These are phyloP conservation scores for Daldinia vernicosa DNA, from an alignment of 495 filamentous ascomycete species.

Conservation along the genomic window DNA sequence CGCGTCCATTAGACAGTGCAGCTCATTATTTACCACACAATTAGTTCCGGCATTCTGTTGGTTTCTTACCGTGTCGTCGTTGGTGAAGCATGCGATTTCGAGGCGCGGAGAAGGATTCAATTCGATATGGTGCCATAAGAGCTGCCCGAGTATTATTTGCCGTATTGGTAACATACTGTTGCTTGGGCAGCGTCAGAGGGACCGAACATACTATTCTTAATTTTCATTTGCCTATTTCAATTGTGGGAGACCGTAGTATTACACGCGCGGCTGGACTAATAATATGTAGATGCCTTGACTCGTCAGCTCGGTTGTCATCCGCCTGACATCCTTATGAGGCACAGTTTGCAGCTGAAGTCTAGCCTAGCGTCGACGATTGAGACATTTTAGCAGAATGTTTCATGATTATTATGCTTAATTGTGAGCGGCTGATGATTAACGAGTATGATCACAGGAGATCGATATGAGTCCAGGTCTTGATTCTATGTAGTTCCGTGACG, in stretches of 20 bases:
- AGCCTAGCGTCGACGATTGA: constrained; percentile 4
- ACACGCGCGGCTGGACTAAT: constrained; percentile 2
- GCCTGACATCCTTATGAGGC: neutral
- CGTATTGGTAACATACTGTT: constrained; percentile 59
- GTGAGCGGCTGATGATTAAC: neutral
- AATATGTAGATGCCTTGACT: neutral
- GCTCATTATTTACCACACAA: constrained; percentile 69
- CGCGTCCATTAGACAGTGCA: constrained; percentile 91
- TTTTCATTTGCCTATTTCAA: neutral
- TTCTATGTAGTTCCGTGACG: neutral
- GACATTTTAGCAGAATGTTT: constrained; percentile 12
- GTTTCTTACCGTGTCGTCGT: constrained; percentile 64
- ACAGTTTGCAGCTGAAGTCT: constrained; percentile 5
- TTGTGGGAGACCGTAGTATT: neutral
- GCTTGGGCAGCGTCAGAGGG: constrained; percentile 92
- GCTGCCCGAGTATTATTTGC: constrained; percentile 76
- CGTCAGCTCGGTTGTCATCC: neutral
- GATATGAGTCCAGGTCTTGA: neutral
- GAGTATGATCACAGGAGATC: neutral
- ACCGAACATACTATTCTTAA: constrained; percentile 65
- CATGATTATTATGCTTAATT: constrained; percentile 12
- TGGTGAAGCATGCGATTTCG: constrained; percentile 83
- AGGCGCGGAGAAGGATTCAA: constrained; percentile 77
- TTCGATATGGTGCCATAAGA: constrained; percentile 82
- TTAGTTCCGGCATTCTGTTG: constrained; percentile 74